Evolutionary conservation across 169 alveolate genomes (phyloP).

Genomic region (Eimeria maxima): DNA sequence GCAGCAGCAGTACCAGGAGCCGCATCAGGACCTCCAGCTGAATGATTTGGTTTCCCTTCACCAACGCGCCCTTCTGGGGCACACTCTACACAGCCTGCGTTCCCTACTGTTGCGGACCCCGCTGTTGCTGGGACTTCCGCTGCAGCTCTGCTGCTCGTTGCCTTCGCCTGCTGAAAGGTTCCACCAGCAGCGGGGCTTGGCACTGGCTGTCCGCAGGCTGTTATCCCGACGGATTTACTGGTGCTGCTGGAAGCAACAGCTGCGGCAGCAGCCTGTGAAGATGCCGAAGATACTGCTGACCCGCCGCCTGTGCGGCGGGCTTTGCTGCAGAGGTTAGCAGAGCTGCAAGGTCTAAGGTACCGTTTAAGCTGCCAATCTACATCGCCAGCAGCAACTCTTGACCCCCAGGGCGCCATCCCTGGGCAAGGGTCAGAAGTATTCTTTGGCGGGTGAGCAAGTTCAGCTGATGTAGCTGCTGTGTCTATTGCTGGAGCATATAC

Average conservation of each 20-base stretch:
- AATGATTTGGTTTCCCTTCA: not conserved
- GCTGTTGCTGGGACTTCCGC: not conserved
- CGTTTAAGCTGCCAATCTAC: constrained; percentile 19
- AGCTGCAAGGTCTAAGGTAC: not conserved
- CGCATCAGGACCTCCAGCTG: not conserved
- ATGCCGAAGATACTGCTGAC: not conserved
- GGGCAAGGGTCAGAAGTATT: not conserved
- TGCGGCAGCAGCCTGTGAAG: not conserved
- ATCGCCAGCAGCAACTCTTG: not conserved
- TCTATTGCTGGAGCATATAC: not conserved
- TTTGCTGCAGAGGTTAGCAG: constrained; percentile 1
- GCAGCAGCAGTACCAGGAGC: constrained; percentile 22
- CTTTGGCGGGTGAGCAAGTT: not conserved
- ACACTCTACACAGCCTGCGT: not conserved
- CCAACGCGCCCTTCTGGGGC: not conserved
- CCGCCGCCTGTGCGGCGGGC: constrained; percentile 14
- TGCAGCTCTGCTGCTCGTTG: not conserved
- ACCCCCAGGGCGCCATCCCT: not conserved
- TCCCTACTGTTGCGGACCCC: not conserved
- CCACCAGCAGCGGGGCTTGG: not conserved
- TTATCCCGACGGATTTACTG: not conserved
- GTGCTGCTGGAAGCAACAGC: not conserved
- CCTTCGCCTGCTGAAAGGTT: not conserved
- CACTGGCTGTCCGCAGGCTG: not conserved
- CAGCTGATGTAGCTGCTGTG: not conserved